phyloP scores from a whole-genome alignment of 352 stramenopile genomes.

The Phytophthora syringae region DNA sequence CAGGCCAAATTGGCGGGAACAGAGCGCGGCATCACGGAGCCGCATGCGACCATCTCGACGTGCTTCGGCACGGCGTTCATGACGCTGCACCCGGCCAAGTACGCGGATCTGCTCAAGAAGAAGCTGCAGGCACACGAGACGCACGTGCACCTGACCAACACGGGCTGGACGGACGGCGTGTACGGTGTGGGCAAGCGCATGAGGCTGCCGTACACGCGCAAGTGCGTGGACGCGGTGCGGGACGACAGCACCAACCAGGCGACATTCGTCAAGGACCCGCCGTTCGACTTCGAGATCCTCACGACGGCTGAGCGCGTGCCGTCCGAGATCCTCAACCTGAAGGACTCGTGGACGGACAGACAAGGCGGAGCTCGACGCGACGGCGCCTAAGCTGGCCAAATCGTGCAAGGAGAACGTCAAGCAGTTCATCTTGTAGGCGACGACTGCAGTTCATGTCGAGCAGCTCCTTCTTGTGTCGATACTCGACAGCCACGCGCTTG shows the following conservation, averaged over 20 bases:
- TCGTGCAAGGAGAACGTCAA: slow-evolving; percentile 88
- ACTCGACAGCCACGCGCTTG: too few relatives aligned
- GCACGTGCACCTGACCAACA: slow-evolving; percentile 97
- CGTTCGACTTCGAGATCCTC: slow-evolving; percentile 77
- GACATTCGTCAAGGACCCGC: too few relatives aligned
- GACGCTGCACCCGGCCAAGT: slow-evolving; percentile 96
- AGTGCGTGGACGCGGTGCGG: slow-evolving; percentile 79
- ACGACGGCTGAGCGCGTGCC: slow-evolving; percentile 68
- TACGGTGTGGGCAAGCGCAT: slow-evolving; percentile 98
- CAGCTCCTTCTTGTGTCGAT: too few relatives aligned
- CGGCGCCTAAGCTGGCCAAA: slow-evolving; percentile 73
- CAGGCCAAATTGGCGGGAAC: slow-evolving; percentile 98
- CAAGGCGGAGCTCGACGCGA: slow-evolving; percentile 79
- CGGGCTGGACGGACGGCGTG: slow-evolving; percentile 95
- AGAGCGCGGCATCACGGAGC: slow-evolving; percentile 96
- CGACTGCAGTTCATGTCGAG: too few relatives aligned
- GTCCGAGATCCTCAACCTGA: slow-evolving; percentile 77
- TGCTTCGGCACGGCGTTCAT: slow-evolving; percentile 99
- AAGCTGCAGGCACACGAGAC: slow-evolving; percentile 96
- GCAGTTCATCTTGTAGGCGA: slow-evolving; percentile 87
- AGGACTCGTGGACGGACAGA: slow-evolving; percentile 79
- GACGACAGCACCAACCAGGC: slow-evolving; percentile 71
- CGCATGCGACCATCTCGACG: slow-evolving; percentile 95
- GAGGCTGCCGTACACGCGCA: slow-evolving; percentile 90
- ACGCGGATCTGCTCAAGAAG: slow-evolving; percentile 96